These are phyloP conservation scores for Hyphodiscus sp. DNA, from an alignment of 2,329 filamentous ascomycete species.

Conservation along the genomic window DNA sequence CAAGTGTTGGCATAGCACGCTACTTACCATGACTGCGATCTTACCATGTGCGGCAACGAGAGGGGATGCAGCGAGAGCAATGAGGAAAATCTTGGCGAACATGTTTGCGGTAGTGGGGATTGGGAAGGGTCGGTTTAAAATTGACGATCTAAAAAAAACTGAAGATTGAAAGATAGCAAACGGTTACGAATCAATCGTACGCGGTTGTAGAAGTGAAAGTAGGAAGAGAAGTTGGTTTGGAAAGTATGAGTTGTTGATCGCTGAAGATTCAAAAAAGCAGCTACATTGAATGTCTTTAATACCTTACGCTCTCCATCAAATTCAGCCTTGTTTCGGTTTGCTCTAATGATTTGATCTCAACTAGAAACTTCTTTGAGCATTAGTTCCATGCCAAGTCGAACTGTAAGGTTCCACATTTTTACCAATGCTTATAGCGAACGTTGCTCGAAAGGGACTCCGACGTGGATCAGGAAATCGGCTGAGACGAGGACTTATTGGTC, in stretches of 20 bases:
- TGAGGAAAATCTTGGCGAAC: conserved; percentile 23
- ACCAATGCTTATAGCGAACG: background rate
- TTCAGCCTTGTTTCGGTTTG: background rate
- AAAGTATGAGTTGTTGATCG: conserved; percentile 24
- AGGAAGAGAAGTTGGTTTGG: conserved; percentile 11
- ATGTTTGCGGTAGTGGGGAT: conserved; percentile 14
- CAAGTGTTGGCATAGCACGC: background rate
- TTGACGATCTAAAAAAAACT: conserved; percentile 8
- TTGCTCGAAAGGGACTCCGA: background rate
- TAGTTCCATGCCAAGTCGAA: conserved; percentile 12
- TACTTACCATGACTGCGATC: conserved; percentile 37
- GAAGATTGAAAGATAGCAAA: conserved; percentile 20
- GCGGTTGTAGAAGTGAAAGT: conserved; percentile 17
- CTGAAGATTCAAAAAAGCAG: conserved; percentile 24
- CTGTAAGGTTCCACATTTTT: conserved; percentile 3
- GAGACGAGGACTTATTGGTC: background rate
- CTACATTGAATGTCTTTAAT: conserved; percentile 22
- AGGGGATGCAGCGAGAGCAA: conserved; percentile 41
- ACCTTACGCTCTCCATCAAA: conserved; percentile 8
- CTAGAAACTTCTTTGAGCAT: background rate
- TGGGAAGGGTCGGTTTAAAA: background rate
- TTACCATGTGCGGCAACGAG: conserved; percentile 55
- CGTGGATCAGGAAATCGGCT: background rate
- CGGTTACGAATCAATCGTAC: conserved; percentile 28
- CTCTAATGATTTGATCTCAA: background rate